A percentile compares a stretch with the other conserved stretches of the same genome.
Conservation (phyloP, 768 basidiomycete genomes). For the Leccinum disarticulatum region DNA sequence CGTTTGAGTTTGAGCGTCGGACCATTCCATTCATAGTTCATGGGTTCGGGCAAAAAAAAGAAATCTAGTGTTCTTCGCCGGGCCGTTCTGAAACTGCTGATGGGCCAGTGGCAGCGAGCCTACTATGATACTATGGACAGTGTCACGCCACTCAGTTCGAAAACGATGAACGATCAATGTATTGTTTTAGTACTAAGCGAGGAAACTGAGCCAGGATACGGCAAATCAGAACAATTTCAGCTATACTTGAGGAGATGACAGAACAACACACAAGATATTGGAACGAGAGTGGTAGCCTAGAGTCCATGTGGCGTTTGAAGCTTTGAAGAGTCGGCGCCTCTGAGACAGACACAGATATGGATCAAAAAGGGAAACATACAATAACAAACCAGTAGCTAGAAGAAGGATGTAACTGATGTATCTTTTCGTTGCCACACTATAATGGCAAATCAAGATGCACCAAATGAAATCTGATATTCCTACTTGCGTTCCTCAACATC, state of each 20-base stretch:
- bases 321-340: background rate
- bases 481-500: slow-evolving; percentile 21
- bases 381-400: slow-evolving; percentile 10
- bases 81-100: no score
- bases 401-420: background rate
- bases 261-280: slow-evolving; percentile 19
- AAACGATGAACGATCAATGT: no score
- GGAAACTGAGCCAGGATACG: no score
- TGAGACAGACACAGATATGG: background rate
- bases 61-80: no score
- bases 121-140: no score
- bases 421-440: background rate
- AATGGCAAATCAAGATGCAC: background rate
- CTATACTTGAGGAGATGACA: slow-evolving; percentile 11
- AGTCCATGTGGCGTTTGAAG: background rate
- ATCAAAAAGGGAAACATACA: slow-evolving; percentile 5
- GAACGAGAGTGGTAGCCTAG: slow-evolving; percentile 21
- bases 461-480: background rate
- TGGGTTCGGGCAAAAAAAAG: no score
- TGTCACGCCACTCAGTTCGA: no score
- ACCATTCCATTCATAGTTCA: no score
- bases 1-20: no score
- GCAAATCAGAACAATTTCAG: slow-evolving; percentile 1
- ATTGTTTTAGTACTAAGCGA: no score
- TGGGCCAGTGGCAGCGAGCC: no score